Base-by-base conservation (phyloP, 148 eudicot genomes). In the Diospyros lotus region DNA sequence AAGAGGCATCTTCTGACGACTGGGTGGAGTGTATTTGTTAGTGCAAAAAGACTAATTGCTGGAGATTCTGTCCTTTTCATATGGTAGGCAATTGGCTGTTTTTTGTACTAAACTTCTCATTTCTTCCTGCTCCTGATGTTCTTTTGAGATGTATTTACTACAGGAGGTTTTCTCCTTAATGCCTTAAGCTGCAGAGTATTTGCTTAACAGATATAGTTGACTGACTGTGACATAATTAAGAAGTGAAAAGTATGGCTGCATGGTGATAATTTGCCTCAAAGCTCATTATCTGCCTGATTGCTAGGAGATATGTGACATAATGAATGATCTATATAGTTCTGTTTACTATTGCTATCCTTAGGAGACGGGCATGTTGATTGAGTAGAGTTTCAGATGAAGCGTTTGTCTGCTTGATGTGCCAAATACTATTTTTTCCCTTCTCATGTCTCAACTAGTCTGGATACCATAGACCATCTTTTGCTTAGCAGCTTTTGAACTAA, bases 21-120 rank as follows among this genome's bases (percentile, higher is more conserved):
- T 28, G 89, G 86, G 39, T 82, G 85, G 88, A 85, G 88, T 51
- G 82, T 85, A 58, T 82, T 85, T 68, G 85, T 85, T 14, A 85
- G 83, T 71, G 83, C 88, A 61, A 82, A 82, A 71, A 77, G 81
- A 63, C 85, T 82, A 59, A 82, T 82, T 48, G 83, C 85, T 72
- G 88, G 88, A 52, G 87, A 85, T 77, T 74, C 85, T 42, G 88
- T 83, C 70, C 80, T 83, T 69, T 86, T 86, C 52, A 83, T 83
- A 80, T 86, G 89, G 89, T 83, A 68, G 51, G 70, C 64, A 44
- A 8, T 41, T 38, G n/a, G 43, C 71, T 42, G 4, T 54, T 18
- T 18, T 15, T 6, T 73, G 5, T 44, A 4, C 62, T 69, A 14
- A 41, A 10, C 14, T 9, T 68, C 72, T 50, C 15, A 39, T 3